Evolutionary conservation across 352 stramenopile genomes (phyloP), one percentile per base, ranked within the genome.

Genomic region (Phytopythium chamaehyphon): DNA sequence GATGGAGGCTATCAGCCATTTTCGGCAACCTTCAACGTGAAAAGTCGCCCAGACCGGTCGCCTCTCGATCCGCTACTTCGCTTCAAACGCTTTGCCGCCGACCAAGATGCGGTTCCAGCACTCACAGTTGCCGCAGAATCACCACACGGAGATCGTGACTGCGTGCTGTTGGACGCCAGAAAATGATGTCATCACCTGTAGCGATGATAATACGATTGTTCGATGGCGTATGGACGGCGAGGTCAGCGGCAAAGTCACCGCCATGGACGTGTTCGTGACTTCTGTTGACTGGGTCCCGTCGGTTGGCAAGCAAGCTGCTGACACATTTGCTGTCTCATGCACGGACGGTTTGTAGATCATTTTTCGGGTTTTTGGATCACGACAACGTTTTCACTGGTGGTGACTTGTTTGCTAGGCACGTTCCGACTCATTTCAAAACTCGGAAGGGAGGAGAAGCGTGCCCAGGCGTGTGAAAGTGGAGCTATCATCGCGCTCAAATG

Each of bases 401-500:
- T 14, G 19, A 16, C 12, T 43, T 16, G 16, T 9, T 1, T 12
- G 18, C 9, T 43, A 72, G 83, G 89, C 24, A 96, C 83, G 0
- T 84, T 98, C 16, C 82, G 88, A 0, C 59, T 98, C 39, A 77
- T 98, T 48, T 89, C 84, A 40, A 95, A 94, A 59, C 92, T 52
- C 3, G 91, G 92, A 9, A 70, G 89, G 0, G 90, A 97, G 50
- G 92, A 98, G 69, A 98, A 98, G 66, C 89, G 90, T 47, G 82
- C 96, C 0, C 62, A 87, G 26, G 86, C 73, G 10, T 90, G 74
- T 21, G 78, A 91, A 18, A 73, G 69, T 47, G 91, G 88, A 16
- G 90, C 90, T 18, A 78, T 96, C 31, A 93, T 97, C 48, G 68
- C 72, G n/a, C 69, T 98, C 18, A 88, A 88, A 56, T 98, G 93